phyloP scores from a whole-genome alignment of 805 yeast genomes.

The Saturnispora kantuleensis region DNA sequence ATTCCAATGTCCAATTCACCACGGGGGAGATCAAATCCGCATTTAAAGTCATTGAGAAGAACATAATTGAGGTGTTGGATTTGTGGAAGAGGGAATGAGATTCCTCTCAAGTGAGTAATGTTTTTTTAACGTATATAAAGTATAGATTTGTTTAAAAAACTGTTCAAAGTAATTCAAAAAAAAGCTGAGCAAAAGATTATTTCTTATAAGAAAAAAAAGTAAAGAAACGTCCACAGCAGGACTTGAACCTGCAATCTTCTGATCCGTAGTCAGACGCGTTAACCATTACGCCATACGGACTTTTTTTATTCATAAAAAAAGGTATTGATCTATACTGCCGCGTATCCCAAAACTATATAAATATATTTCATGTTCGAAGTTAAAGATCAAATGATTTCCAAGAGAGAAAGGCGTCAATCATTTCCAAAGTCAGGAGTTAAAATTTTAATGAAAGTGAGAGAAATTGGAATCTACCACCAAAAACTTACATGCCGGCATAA shows the following conservation, averaged over 20 bases:
- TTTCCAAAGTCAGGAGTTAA: no score
- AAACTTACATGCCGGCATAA: no score
- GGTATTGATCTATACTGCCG: no score
- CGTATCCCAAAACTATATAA: no score
- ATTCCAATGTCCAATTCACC: slow-evolving; percentile 36
- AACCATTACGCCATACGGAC: slow-evolving; percentile 18
- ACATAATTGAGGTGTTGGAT: slow-evolving; percentile 15
- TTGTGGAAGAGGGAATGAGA: slow-evolving; percentile 3
- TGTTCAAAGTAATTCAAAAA: no score
- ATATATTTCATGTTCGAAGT: no score
- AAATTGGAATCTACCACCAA: no score
- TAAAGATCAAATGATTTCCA: no score
- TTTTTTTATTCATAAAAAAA: background rate
- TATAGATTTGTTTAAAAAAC: no score
- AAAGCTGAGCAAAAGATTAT: no score
- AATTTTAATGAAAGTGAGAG: no score
- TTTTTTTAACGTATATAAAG: background rate
- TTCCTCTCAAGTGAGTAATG: background rate
- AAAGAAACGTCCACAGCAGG: slow-evolving; percentile 15
- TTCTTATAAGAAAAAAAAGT: background rate
- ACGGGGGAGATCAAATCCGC: slow-evolving; percentile 38
- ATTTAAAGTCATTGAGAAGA: slow-evolving; percentile 29
- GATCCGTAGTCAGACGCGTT: slow-evolving; percentile 20
- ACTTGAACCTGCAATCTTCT: slow-evolving; percentile 18
- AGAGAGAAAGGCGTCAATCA: no score